Evolutionary conservation across 352 stramenopile genomes (phyloP), one percentile per base, ranked within the genome.

Genomic region (Phytophthora crassamura): DNA sequence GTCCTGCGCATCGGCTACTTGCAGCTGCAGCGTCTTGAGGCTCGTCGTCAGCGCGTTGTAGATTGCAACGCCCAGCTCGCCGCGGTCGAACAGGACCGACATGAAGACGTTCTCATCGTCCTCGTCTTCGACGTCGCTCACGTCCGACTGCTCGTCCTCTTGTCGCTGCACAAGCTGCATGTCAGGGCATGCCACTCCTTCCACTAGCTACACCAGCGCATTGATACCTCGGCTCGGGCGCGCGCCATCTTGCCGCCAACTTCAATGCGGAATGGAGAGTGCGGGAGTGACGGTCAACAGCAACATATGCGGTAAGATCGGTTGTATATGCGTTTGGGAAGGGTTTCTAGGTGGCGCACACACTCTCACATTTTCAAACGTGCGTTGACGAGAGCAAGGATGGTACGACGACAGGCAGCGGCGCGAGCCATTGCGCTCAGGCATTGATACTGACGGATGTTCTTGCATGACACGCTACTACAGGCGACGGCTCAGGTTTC

Each of bases 91-190:
- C 9, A 92, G 71, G 28, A 94, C 38, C 2, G 86, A 77, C 80
- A 92, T 89, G 63, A 84, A 91, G 25, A 91, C 62, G 9, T 89
- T 32, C 50, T 85, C 73, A 50, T 88, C 77, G 14, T 90, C 84
- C 16, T 68, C 56, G 4, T 45, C 49, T 30, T 65, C 63, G 46
- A 71, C 64, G 34, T 88, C 70, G 28, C 58, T 67, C 14, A 50
- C 41, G 5, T 80, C 59, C 18, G 35, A 25, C n/a, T 48, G 14
- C 30, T 40, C 49, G 18, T 72, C 30, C 18, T 49, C 40, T 46
- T 39, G 54, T 25, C 28, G 46, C 55, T 75, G 54, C n/a, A 25
- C 15, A 42, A 30, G 28, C 14, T 55, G 11, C 2, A 39, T 5
- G 33, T 59, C 22, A 71, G 32, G 49, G 4, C 12, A 48, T 43